phyloP scores from a whole-genome alignment of 139 green algal species.

The Closterium sp. region DNA sequence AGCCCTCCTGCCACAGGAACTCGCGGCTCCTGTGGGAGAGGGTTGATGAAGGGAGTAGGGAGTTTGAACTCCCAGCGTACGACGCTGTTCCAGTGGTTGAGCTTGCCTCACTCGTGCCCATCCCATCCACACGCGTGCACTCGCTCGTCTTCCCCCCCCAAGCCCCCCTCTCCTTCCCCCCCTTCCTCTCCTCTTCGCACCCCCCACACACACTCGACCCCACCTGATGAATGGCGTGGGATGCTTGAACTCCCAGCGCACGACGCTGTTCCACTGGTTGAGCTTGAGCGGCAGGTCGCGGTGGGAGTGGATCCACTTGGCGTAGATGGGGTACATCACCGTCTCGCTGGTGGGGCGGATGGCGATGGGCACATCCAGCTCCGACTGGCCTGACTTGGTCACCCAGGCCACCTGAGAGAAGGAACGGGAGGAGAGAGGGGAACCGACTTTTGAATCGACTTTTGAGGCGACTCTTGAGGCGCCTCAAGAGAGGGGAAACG shows the following conservation, averaged over 20 bases:
- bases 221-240: conserved; percentile 97
- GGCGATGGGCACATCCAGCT: conserved; percentile 94
- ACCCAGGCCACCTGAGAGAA: conserved; percentile 80
- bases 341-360: conserved; percentile 97
- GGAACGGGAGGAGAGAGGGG: background rate
- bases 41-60: conserved; percentile 66
- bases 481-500: no score
- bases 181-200: no score
- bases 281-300: conserved; percentile 94
- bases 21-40: conserved; percentile 61
- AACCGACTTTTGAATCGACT: conserved; percentile 18
- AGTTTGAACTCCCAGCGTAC: conserved; percentile 99
- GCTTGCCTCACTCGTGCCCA: no score
- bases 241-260: conserved; percentile 99
- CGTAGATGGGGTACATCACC: conserved; percentile 96
- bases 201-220: no score
- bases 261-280: conserved; percentile 98
- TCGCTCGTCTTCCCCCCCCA: conserved; percentile 68
- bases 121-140: no score
- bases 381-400: conserved; percentile 78
- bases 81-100: conserved; percentile 95
- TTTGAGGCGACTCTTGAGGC: no score
- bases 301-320: conserved; percentile 94
- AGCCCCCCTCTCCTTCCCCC: conserved; percentile 96
- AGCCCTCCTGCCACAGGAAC: conserved; percentile 94